Evolutionary conservation across 257 asterid genomes (phyloP), one percentile per base, ranked within the genome.

Genomic region (Solanum infundibuliforme): DNA sequence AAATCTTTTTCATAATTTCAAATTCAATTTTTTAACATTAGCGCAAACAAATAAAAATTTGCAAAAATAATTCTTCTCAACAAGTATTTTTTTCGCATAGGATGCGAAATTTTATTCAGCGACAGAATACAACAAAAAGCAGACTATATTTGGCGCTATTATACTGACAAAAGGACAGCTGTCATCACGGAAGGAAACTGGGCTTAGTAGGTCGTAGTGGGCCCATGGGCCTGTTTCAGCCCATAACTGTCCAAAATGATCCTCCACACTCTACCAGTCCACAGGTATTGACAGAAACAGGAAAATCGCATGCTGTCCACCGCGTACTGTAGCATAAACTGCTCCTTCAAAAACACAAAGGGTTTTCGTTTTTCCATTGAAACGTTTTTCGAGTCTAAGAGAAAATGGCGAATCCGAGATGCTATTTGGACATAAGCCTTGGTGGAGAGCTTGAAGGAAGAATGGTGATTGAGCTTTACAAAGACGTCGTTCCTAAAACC

Each of bases 371-470:
- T 86, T 29, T 23, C 86, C 68, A n/a, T 27, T 62, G 27, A 81
- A 46, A 2, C 41, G 21, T 69, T 65, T 38, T 27, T 52, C 18
- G 2, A 27, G 38, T 38, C 6, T 6, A 10, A 66, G 8, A 27
- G 20, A 82, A 66, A 86, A 90, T 89, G 91, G 88, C n/a, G 88
- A 91, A 87, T 20, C 93, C 87, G 12, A 86, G 76, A 27, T 90
- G 91, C 27, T 91, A 25, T 88, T 71, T 91, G 27, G 93, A 91
- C 84, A 89, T 91, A 73, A 91, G 89, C 84, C 65, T 91, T 31
- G 93, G 87, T 20, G 93, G 91, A 21, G 90, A 91, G 43, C 83
- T 87, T 16, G 91, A 71, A 87, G 93, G 93, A 11, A 83, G 93
- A 87, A 88, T 89, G 31, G 93, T 91, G 52, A 62, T 91, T 72